A percentile compares a stretch with the other conserved stretches of the same genome.
These are phyloP conservation scores for Boletus smithii DNA, from an alignment of 1,284 basidiomycete genomes.

Conservation along the genomic window DNA sequence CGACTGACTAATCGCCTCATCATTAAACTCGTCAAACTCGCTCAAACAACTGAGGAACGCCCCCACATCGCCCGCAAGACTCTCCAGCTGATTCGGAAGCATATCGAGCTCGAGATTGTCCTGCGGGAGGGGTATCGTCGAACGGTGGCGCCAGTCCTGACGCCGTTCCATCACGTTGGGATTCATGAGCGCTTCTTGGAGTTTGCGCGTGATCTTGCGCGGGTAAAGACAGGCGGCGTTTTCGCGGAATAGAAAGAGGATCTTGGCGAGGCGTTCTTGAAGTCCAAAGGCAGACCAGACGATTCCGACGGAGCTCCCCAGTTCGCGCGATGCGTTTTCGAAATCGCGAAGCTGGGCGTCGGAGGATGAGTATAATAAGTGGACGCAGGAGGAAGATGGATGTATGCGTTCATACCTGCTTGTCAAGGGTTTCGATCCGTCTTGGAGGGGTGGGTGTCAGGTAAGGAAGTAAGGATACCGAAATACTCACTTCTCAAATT, in stretches of 20 bases:
- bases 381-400: neutral
- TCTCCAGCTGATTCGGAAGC: constrained; percentile 38
- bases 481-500: constrained; percentile 23
- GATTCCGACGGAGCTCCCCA: constrained; percentile 36
- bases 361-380: neutral
- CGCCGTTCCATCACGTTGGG: constrained; percentile 31
- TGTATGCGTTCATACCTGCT: constrained; percentile 26
- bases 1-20: constrained; percentile 51
- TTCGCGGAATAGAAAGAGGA: constrained; percentile 34
- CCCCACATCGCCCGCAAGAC: constrained; percentile 46
- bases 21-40: constrained; percentile 55
- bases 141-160: constrained; percentile 22
- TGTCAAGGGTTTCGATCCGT: constrained; percentile 31
- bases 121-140: constrained; percentile 14
- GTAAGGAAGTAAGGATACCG: neutral
- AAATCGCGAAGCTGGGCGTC: constrained; percentile 30
- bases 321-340: constrained; percentile 34
- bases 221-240: constrained; percentile 35
- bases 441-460: constrained; percentile 13
- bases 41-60: constrained; percentile 50
- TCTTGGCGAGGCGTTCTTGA: constrained; percentile 33
- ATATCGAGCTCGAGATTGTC: constrained; percentile 29
- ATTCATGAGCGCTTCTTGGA: constrained; percentile 27
- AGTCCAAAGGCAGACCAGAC: constrained; percentile 31
- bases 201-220: constrained; percentile 27